Evolutionary conservation across 2,329 filamentous ascomycete genomes (phyloP), one percentile per base, ranked within the genome.

Genomic region (Gaeumannomyces tritici): DNA sequence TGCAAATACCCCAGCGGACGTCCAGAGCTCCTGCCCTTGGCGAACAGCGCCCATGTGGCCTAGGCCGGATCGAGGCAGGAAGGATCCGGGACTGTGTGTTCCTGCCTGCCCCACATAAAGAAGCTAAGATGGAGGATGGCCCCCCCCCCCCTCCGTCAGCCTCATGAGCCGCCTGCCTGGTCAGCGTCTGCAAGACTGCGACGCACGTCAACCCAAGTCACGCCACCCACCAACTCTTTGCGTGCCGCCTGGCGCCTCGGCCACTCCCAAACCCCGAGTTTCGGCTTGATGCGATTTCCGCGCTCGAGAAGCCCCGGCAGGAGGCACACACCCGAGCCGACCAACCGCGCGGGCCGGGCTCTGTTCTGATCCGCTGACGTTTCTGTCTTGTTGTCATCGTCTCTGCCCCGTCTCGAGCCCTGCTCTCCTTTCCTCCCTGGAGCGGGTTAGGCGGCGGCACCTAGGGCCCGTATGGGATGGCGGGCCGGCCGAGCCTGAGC

Each of bases 241-340:
- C 15, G 42, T n/a, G 18, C 26, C 28, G 55, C 57, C 64, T 63
- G 65, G 65, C 57, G 61, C 56, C 33, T 66, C 65, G 65, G 65
- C 59, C 62, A 24, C 62, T 66, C 13, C 33, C 62, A 62, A 62
- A 54, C 63, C 64, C 65, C 64, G 65, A 9, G 42, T 51, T 51
- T 24, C 18, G 42, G 42, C 42, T 47, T 18, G 15, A n/a, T 51
- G 42, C 3, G 21, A 51, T 24, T 51, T 51, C n/a, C 6, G 18
- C 42, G 42, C 42, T 24, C 24, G 42, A 51, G 21, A 24, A 51
- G 42, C 42, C 21, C 42, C 21, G 42, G 21, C 42, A 51, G 42
- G 21, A 51, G 42, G 42, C 42, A 24, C 21, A n/a, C 21, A 8
- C 42, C 42, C 42, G 42, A 21, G 42, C 42, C 7, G 42, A 51